Base-by-base conservation (phyloP, 495 filamentous ascomycete species). In the Polyplosphaeria fusca region DNA sequence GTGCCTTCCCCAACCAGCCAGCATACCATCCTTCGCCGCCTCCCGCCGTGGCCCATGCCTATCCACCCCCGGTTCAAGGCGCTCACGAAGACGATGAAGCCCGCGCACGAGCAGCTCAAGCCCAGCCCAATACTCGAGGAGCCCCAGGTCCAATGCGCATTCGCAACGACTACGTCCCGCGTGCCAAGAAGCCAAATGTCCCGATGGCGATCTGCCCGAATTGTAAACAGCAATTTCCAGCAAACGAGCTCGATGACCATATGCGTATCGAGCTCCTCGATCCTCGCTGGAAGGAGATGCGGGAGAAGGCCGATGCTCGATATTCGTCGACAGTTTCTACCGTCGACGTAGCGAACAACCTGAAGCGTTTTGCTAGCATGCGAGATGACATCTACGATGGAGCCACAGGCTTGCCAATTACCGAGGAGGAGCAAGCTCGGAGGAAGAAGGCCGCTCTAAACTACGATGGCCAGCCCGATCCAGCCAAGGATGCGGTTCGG, bases 181-280 rank as follows among this genome's bases (percentile, higher is more conserved):
- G 89, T 5, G 92, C 91, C 9, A 84, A 82, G 70, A 79, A 76
- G 63, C 78, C 80, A 59, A 76, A 82, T 32, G 77, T 80, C 23
- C 76, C 80, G 42, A 88, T 83, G 66, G 88, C 86, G 1, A 72
- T 95, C 45, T 98, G 93, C 71, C 94, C 93, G 9, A 96, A 96
- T 72, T 98, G 94, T 74, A 84, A 88, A 55, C 88, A 94, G 70
- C 84, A 87, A 56, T 88, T 96, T 30, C 89, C 90, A 5, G 79
- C 86, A 61, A 80, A 84, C 62, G 93, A 97, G 71, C 77, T 96
- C 65, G 89, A 92, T 25, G 83, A 91, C 55, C 93, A 98, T 71
- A 95, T 98, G 86, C 82, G 87, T 66, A 96, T 96, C 68, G 93
- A 98, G 70, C 79, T 97, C 13, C 83, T 98, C 45, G 93, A 97